Base-by-base conservation (phyloP, 148 eudicot species). In the Rhododendron ovatum region DNA sequence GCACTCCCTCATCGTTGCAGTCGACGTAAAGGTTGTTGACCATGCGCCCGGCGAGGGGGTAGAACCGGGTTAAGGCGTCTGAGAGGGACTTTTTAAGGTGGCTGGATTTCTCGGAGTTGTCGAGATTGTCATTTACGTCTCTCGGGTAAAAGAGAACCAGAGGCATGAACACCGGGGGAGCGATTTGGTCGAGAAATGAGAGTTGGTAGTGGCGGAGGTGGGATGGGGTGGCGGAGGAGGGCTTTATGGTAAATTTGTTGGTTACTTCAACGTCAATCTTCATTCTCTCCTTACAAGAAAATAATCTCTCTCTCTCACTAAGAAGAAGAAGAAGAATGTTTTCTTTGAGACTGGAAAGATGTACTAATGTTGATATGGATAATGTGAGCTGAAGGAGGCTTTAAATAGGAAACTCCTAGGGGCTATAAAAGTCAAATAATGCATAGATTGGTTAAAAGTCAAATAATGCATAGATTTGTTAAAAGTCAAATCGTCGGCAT, bases 31-130 rank as follows among this genome's bases (percentile, higher is more conserved):
- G 33, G 71, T 88, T 87, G 61, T 88, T 90, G 3, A 86, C 86
- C 0, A 91, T 75, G 35, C 92, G 88, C 1, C 95, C 93, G 0
- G 93, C 92, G 1, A 93, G 90, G n/a, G 93, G 93, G 75, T 93
- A 93, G 84, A 88, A 91, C 43, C 48, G 82, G 63, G 85, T 84
- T 11, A 93, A 79, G 77, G 87, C 61, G 3, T 85, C 81, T 1
- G 95, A 90, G 0, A 93, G 88, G 80, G 92, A 88, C 39, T 65
- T 78, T 41, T 89, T 88, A 3, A 93, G 87, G 61, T 86, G 87
- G 22, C 39, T 33, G 53, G 83, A 71, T 59, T 7, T 28, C 48
- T 83, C 77, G 6, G 18, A 6, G 53, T 57, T 33, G 17, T 59
- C 35, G 77, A 33, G 45, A 2, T 83, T 24, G 28, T 11, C 50